Conservation (phyloP, 2,329 filamentous ascomycete species). For the Monilinia polystroma region DNA sequence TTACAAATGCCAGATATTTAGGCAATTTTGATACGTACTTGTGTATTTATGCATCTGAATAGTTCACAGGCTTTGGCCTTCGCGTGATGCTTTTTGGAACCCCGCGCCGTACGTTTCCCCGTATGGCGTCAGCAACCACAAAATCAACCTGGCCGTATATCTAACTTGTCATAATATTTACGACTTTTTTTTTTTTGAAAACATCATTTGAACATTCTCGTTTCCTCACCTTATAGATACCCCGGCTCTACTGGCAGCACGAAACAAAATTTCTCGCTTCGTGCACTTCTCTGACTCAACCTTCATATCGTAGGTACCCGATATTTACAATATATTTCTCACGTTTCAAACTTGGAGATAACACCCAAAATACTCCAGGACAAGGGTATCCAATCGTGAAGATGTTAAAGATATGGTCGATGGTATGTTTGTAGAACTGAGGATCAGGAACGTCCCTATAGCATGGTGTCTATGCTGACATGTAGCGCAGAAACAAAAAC, state of each 20-base stretch:
- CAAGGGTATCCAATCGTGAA: constrained; percentile 43
- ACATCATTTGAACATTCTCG: not conserved
- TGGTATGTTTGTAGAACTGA: constrained; percentile 59
- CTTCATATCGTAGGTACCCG: not conserved
- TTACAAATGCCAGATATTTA: not conserved
- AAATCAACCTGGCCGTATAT: not conserved
- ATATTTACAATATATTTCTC: not conserved
- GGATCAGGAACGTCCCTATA: not conserved
- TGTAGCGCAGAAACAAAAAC: constrained; percentile 76
- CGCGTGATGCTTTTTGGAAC: constrained; percentile 11
- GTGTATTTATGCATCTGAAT: not conserved
- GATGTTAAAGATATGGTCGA: constrained; percentile 99
- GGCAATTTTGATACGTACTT: not conserved
- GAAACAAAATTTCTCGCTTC: not conserved
- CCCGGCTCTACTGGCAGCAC: not conserved
- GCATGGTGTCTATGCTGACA: not conserved
- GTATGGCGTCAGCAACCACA: constrained; percentile 13
- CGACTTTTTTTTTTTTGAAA: not conserved
- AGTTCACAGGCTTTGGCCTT: not conserved
- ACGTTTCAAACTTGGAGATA: not conserved
- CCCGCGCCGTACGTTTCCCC: constrained; percentile 9
- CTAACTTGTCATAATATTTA: constrained; percentile 2
- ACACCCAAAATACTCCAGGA: not conserved
- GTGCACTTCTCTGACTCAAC: not conserved
- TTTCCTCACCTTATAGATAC: not conserved